phyloP scores from a whole-genome alignment of 768 basidiomycete genomes.

The Rickenella mellea region DNA sequence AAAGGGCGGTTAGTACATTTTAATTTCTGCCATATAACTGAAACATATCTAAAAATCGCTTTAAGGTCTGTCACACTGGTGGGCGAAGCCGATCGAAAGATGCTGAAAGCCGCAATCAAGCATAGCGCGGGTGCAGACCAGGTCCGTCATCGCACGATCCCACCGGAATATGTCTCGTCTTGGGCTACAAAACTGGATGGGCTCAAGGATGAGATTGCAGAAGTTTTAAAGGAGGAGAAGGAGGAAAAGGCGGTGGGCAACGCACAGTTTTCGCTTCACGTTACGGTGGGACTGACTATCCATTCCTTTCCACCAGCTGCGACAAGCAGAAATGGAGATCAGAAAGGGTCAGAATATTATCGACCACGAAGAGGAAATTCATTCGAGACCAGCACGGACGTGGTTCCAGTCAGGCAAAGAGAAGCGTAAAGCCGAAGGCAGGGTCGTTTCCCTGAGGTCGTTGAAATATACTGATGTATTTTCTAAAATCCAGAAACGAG shows the following conservation, averaged over 20 bases:
- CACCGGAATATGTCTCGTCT: conserved; percentile 59
- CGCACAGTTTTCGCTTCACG: conserved; percentile 10
- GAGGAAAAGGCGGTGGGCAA: conserved; percentile 96
- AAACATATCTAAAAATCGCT: conserved; percentile 2
- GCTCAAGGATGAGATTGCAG: conserved; percentile 69
- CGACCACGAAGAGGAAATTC: conserved; percentile 88
- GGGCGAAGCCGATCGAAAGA: conserved; percentile 91
- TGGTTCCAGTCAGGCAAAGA: conserved; percentile 95
- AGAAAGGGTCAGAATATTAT: conserved; percentile 93
- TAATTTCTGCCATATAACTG: conserved; percentile 1
- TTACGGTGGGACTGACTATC: too few species aligned
- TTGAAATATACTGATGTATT: conserved; percentile 4
- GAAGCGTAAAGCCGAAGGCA: conserved; percentile 74
- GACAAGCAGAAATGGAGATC: conserved; percentile 92
- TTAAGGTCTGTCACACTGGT: conserved; percentile 86
- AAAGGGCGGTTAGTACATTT: conserved; percentile 66
- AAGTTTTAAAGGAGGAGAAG: conserved; percentile 81
- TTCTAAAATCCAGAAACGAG: conserved; percentile 46
- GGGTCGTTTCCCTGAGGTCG: conserved; percentile 6
- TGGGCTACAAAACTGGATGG: conserved; percentile 63
- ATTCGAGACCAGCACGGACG: conserved; percentile 87
- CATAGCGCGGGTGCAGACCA: conserved; percentile 69
- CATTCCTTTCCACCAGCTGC: conserved; percentile 51
- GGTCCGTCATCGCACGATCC: conserved; percentile 82
- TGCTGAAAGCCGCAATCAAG: conserved; percentile 94